Evolutionary conservation across 1,139 yeast genomes (phyloP), one percentile per base, ranked within the genome.

Genomic region (Torulaspora pretoriensis): DNA sequence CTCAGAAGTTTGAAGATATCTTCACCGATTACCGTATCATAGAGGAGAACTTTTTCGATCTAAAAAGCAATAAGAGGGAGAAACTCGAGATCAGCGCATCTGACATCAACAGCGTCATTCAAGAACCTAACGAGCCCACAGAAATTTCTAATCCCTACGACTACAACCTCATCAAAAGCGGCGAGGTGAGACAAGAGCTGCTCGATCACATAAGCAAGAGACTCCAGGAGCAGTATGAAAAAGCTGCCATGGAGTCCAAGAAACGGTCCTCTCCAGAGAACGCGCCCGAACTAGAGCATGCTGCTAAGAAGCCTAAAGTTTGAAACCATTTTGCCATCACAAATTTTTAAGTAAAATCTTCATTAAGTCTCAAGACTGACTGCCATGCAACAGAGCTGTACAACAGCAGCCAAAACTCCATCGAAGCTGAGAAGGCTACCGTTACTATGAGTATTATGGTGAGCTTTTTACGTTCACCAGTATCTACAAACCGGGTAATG

Each of bases 31-130:
- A 61, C 36, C 54, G 56, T 35, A 45, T 56, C 14, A 44, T 64
- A 23, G 68, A 64, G 43, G 63, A 61, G 39, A 61, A 57, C 38
- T 64, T 64, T 43, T 62, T 64, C 29, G 62, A 60, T 32, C 48
- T 63, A 36, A 63, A 63, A 39, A 63, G 67, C 41, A 64, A 64
- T 44, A 64, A 63, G 48, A 60, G 63, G n/a, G 62, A 52, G 32
- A 56, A 59, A 34, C 42, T 64, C 23, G 54, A 53, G 30, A 59
- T 63, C 6, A 48, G 54, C 2, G 50, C 52, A 12, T 50, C 50
- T 4, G 61, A 52, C 19, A 57, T 64, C 35, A 45, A 45, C 9
- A 41, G 47, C 8, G 39, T 64, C 12, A 46, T 60, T 13, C 55
- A 61, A 9, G 65, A 63, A 47, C 52, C 51, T 22, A 41, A 26